Conservation (phyloP, 108 stramenopile species). For the Stephanodiscus minutulus region DNA sequence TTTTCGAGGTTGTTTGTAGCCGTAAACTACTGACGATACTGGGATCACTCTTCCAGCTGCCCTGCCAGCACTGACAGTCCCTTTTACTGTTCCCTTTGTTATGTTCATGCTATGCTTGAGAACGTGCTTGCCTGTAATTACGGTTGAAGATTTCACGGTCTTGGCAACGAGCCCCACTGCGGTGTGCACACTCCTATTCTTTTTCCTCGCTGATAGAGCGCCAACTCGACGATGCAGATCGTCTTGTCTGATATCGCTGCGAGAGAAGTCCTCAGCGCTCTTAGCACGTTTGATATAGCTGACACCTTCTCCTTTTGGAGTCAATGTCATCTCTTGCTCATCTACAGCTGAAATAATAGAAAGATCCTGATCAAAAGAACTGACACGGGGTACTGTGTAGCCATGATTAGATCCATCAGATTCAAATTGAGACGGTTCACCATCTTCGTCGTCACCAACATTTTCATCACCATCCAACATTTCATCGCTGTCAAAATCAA, state of each 20-base stretch:
- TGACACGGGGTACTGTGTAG: neutral
- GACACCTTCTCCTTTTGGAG: neutral
- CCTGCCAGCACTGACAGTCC: conserved; percentile 56
- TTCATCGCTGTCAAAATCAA: conserved; percentile 35
- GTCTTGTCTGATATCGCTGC: neutral
- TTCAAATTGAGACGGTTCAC: conserved; percentile 19
- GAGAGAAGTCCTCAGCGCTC: neutral
- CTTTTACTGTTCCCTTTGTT: conserved; percentile 61
- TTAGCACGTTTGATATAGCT: neutral
- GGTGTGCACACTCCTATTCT: conserved; percentile 32
- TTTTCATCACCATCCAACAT: neutral
- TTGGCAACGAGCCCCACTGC: conserved; percentile 54
- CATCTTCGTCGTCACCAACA: conserved; percentile 13
- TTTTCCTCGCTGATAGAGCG: conserved; percentile 21
- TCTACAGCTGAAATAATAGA: conserved; percentile 16
- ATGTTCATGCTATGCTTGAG: conserved; percentile 56
- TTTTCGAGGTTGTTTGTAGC: conserved; percentile 39
- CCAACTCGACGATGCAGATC: neutral
- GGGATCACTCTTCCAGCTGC: conserved; percentile 42
- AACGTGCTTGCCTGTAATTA: conserved; percentile 57
- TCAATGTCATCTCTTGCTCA: neutral
- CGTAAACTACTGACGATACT: conserved; percentile 31
- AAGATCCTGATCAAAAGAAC: neutral
- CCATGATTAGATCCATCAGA: conserved; percentile 30
- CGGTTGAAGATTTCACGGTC: conserved; percentile 50